These are phyloP conservation scores for Sphenostylis stenocarpa DNA, from an alignment of 306 rosid species.

Conservation along the genomic window DNA sequence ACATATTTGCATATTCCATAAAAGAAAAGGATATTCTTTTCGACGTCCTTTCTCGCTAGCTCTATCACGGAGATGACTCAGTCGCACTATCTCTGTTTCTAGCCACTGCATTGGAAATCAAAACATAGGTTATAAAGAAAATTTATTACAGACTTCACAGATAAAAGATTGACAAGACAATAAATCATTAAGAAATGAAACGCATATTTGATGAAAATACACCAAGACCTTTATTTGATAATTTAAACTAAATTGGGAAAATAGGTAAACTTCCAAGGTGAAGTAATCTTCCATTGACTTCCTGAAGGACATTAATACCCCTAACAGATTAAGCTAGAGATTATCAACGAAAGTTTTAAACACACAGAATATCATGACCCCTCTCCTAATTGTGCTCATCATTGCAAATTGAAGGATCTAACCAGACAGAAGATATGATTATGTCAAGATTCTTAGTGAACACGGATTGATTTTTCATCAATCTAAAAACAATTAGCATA, in stretches of 20 bases:
- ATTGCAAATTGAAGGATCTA: not conserved
- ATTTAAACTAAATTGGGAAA: not conserved
- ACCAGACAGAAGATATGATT: not conserved
- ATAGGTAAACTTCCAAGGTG: not conserved
- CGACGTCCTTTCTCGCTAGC: constrained; percentile 96
- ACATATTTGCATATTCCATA: not conserved
- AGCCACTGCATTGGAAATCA: constrained; percentile 71
- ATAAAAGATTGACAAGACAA: not conserved
- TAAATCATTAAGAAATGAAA: constrained; percentile 10
- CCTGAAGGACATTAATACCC: not conserved
- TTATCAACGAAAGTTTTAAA: not conserved
- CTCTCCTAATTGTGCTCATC: not conserved
- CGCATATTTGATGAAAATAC: constrained; percentile 1
- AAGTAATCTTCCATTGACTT: not conserved
- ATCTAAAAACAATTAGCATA: not conserved
- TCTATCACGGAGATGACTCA: constrained; percentile 97
- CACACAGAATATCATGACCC: constrained; percentile 1
- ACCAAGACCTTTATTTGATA: constrained; percentile 13
- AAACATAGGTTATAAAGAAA: constrained; percentile 22
- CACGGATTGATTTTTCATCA: not conserved
- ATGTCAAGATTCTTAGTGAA: not conserved
- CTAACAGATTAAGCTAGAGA: not conserved
- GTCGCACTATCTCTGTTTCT: constrained; percentile 85
- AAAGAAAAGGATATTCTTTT: constrained; percentile 91
- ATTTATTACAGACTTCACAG: constrained; percentile 5